A percentile compares a stretch with the other conserved stretches of the same genome.
Conservation (phyloP, 441 rosid species). For the Pelargonium citronellum region DNA sequence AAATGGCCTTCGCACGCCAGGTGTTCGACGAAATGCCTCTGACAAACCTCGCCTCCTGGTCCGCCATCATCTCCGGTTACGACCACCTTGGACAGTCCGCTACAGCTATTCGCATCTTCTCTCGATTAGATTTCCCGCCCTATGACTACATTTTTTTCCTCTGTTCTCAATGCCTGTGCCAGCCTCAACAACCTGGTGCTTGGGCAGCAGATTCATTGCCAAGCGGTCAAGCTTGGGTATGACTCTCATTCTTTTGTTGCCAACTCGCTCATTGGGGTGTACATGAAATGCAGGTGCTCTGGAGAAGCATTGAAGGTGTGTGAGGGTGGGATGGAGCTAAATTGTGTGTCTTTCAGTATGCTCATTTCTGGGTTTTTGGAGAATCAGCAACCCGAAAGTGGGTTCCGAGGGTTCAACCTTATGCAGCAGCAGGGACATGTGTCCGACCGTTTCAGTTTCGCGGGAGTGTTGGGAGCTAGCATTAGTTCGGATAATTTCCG, state of each 20-base stretch:
- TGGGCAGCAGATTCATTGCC: conserved; percentile 54
- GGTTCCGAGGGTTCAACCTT: conserved; percentile 33
- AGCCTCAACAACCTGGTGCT: conserved; percentile 24
- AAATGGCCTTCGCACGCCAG: conserved; percentile 30
- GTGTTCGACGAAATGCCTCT: conserved; percentile 51
- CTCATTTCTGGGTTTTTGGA: conserved; percentile 52
- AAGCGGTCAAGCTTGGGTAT: conserved; percentile 40
- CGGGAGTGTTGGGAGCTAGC: conserved; percentile 36
- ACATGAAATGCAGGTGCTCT: conserved; percentile 45
- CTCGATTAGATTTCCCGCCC: conserved; percentile 33
- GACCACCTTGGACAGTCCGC: conserved; percentile 35
- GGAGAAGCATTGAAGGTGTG: conserved; percentile 35
- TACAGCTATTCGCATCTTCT: conserved; percentile 39
- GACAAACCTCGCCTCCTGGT: conserved; percentile 55
- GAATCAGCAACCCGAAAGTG: conserved; percentile 33
- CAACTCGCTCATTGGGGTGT: conserved; percentile 53
- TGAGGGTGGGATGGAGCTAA: conserved; percentile 24
- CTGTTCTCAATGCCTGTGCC: conserved; percentile 42
- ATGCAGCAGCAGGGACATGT: conserved; percentile 36
- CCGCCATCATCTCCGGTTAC: conserved; percentile 61
- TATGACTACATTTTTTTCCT: conserved; percentile 47
- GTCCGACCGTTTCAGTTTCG: conserved; percentile 48
- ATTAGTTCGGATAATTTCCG: conserved; percentile 22
- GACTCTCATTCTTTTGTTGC: conserved; percentile 39
- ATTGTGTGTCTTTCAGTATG: conserved; percentile 46